phyloP scores from a whole-genome alignment of 2,329 filamentous ascomycete genomes.

The Colletotrichum sansevieriae region DNA sequence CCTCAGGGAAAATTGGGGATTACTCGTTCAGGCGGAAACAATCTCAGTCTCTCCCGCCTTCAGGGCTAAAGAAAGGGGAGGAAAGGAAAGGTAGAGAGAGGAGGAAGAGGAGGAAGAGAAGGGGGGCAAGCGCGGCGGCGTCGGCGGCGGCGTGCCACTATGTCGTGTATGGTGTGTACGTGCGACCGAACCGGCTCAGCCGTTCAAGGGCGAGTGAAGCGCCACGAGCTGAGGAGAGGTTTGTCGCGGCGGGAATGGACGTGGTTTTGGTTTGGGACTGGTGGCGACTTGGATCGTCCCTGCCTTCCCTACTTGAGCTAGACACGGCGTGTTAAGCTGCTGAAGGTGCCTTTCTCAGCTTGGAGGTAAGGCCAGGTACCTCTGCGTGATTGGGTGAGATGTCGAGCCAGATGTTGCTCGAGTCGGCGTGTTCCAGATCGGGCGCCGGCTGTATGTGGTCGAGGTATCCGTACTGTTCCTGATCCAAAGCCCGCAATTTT shows the following conservation, averaged over 20 bases:
- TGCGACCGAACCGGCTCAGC: constrained; percentile 32
- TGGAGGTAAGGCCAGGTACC: constrained; percentile 31
- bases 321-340: constrained; percentile 10
- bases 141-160: constrained; percentile 29
- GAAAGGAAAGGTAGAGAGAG: constrained; percentile 14
- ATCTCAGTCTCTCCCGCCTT: not conserved
- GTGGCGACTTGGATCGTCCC: constrained; percentile 41
- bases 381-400: constrained; percentile 8
- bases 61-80: constrained; percentile 14
- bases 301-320: constrained; percentile 21
- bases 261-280: constrained; percentile 38
- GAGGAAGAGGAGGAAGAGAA: constrained; percentile 15
- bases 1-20: not conserved
- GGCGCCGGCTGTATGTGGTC: constrained; percentile 16
- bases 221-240: constrained; percentile 36
- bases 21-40: not conserved
- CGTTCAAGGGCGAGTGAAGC: constrained; percentile 38
- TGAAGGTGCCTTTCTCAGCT: constrained; percentile 12
- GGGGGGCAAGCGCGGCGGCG: constrained; percentile 6
- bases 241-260: constrained; percentile 35
- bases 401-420: constrained; percentile 7
- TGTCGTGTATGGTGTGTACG: constrained; percentile 33
- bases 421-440: constrained; percentile 9
- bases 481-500: constrained; percentile 1
- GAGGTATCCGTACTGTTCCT: constrained; percentile 19